Evolutionary conservation across 1,284 basidiomycete species (phyloP), one percentile per base, ranked within the genome.

Genomic region (Trichosporon faecale): DNA sequence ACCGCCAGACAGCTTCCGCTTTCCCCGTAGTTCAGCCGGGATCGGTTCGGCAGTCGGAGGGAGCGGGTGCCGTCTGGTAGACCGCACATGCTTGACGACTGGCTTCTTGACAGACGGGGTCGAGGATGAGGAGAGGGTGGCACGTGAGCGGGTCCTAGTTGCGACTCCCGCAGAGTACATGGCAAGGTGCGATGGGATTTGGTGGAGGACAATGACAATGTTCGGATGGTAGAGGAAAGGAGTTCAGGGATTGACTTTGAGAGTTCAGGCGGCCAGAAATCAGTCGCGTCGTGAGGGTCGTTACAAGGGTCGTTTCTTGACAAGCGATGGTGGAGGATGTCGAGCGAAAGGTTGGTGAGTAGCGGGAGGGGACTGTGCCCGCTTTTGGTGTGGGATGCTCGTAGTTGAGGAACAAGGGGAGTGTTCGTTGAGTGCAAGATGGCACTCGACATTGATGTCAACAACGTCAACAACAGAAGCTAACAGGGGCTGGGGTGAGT

Each of bases 131-230:
- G 27, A n/a, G 25, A 65, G 40, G 64, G n/a, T 44, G 31, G 29
- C 29, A 55, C 68, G 68, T n/a, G 68, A 69, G n/a, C 68, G 68
- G n/a, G 68, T 66, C 2, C 68, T 65, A 44, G 68, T 65, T 8
- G 68, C 55, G 3, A 69, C 68, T 7, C 52, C 65, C 46, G 46
- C 46, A 21, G 21, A 49, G n/a, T 11, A 21, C 21, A 65, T 66
- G 40, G 40, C 35, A 9, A 55, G 23, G 21, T n/a, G 27, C 23
- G 25, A 29, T 23, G 23, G 21, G 25, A 27, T 18, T 18, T n/a
- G 64, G 44, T 27, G 64, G n/a, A 21, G 46, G 33, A 12, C 16
- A 23, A 55, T 11, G n/a, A 25, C 55, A 60, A 29, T 60, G 55
- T 60, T 60, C 55, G 55, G 29, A 8, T 14, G 21, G 29, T 11